Conservation (phyloP, 148 eudicot genomes). For the Rhododendron griersonianum region DNA sequence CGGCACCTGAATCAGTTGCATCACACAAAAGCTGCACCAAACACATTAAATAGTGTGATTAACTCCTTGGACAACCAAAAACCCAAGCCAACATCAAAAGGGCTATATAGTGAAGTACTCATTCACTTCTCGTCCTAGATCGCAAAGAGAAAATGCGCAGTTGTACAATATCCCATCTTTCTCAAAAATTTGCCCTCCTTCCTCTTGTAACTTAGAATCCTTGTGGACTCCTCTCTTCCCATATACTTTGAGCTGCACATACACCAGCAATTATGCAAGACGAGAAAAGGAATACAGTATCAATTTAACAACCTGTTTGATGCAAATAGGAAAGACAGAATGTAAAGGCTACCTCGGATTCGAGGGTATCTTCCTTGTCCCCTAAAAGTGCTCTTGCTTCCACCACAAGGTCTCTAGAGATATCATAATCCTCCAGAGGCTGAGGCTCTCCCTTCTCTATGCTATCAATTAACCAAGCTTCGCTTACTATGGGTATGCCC, state of each 20-base stretch:
- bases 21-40: conserved; percentile 48
- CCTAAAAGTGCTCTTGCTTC: conserved; percentile 61
- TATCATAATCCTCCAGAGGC: conserved; percentile 65
- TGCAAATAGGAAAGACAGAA: not conserved
- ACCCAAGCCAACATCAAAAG: not conserved
- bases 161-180: conserved; percentile 69
- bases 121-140: conserved; percentile 47
- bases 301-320: not conserved
- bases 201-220: conserved; percentile 64
- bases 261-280: not conserved
- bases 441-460: conserved; percentile 58
- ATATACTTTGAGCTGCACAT: conserved; percentile 56
- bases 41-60: not conserved
- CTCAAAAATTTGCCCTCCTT: conserved; percentile 73
- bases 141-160: conserved; percentile 60
- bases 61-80: not conserved
- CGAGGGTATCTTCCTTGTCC: conserved; percentile 57
- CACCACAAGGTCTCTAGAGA: conserved; percentile 50
- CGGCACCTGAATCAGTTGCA: conserved; percentile 61
- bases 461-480: conserved; percentile 73
- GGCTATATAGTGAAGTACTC: conserved; percentile 29
- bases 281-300: not conserved
- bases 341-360: conserved; percentile 67
- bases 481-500: conserved; percentile 63
- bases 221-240: conserved; percentile 89